Evolutionary conservation across 2,329 filamentous ascomycete genomes (phyloP).

Genomic region (Cryphonectria naterciae): DNA sequence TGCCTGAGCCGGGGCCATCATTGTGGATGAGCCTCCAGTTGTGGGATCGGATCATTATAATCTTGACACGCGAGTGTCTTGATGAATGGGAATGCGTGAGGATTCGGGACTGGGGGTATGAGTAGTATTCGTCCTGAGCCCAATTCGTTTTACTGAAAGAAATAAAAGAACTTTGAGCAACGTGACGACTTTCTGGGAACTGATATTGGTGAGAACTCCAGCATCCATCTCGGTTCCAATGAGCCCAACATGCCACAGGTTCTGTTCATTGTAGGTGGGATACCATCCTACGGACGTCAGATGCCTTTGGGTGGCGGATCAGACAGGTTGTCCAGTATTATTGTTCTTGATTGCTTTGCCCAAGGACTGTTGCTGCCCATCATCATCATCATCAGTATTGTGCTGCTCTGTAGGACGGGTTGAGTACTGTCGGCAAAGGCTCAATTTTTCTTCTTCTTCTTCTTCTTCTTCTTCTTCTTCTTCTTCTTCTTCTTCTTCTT

Average conservation of each 20-base stretch:
- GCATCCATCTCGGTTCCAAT: background rate
- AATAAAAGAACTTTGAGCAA: background rate
- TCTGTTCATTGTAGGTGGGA: background rate
- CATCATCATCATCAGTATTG: background rate
- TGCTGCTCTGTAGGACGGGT: background rate
- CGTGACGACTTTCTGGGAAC: background rate
- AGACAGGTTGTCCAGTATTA: background rate
- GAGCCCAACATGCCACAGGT: background rate
- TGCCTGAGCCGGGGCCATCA: too few species aligned
- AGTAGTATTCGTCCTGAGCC: background rate
- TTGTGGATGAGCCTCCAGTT: too few species aligned
- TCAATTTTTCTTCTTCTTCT: background rate
- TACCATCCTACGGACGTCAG: background rate
- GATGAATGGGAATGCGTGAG: background rate
- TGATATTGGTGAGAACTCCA: background rate
- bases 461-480: too few species aligned
- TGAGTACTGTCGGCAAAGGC: background rate
- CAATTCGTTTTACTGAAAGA: background rate
- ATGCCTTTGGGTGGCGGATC: background rate
- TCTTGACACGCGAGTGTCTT: background rate
- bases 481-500: background rate
- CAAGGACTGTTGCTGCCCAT: background rate
- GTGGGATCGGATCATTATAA: too few species aligned
- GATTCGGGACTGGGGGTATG: background rate
- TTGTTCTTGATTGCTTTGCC: background rate